Conservation (phyloP, 1,139 yeast genomes). For the Scheffersomyces cryptocercus region DNA sequence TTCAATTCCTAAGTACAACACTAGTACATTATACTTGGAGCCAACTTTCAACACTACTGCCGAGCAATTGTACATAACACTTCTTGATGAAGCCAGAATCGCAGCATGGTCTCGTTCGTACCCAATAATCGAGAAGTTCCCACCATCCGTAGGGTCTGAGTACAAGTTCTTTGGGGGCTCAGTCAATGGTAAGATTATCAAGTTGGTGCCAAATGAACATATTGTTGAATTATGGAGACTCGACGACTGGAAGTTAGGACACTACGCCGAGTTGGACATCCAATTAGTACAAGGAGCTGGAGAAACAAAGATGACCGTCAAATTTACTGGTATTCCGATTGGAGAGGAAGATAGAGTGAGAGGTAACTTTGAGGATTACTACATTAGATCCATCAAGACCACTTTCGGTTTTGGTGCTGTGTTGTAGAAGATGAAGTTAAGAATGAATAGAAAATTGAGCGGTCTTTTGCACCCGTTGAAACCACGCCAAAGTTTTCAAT, state of each 20-base stretch:
- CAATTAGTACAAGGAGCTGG: conserved; percentile 72
- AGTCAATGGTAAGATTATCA: conserved; percentile 66
- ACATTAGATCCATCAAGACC: conserved; percentile 81
- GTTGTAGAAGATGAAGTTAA: conserved; percentile 31
- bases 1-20: conserved; percentile 64
- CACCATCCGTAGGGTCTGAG: conserved; percentile 60
- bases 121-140: conserved; percentile 53
- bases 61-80: conserved; percentile 74
- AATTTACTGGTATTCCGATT: conserved; percentile 87
- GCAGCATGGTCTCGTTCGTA: conserved; percentile 88
- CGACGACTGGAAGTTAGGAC: conserved; percentile 83
- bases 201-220: conserved; percentile 55
- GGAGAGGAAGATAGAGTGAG: conserved; percentile 95
- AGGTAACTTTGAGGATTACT: conserved; percentile 84
- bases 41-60: conserved; percentile 87
- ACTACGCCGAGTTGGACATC: conserved; percentile 68
- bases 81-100: conserved; percentile 73
- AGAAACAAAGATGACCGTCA: conserved; percentile 79
- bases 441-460: background rate
- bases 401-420: conserved; percentile 96
- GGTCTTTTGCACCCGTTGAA: too few relatives aligned
- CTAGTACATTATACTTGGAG: conserved; percentile 75
- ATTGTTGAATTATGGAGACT: conserved; percentile 85
- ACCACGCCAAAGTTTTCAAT: too few relatives aligned
- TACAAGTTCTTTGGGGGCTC: conserved; percentile 89